These are phyloP conservation scores for Microsporum audouinii DNA, from an alignment of 2,329 filamentous ascomycete genomes.

Conservation along the genomic window DNA sequence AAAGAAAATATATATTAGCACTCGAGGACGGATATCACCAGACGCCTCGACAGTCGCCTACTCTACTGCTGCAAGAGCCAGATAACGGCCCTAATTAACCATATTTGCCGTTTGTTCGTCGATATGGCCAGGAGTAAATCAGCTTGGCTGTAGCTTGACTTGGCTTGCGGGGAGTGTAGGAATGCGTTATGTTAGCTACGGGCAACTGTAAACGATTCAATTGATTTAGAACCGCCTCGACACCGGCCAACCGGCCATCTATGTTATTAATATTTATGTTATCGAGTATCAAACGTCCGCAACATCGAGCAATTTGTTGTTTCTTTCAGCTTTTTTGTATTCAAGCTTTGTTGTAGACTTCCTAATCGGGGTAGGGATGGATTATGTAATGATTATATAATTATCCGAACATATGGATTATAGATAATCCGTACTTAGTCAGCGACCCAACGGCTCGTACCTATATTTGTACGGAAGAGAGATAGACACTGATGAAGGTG, in stretches of 20 bases:
- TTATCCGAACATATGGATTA: background rate
- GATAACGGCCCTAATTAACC: background rate
- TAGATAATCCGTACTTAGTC: too few species aligned
- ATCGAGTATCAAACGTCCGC: background rate
- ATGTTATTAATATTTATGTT: background rate
- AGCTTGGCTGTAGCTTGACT: background rate
- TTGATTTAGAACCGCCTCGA: background rate
- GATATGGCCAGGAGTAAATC: background rate
- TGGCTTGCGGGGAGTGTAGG: background rate
- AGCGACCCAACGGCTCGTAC: too few species aligned
- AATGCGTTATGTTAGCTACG: background rate
- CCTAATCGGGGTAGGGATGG: background rate
- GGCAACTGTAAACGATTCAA: background rate
- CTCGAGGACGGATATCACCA: background rate
- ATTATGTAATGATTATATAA: background rate
- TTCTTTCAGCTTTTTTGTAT: background rate
- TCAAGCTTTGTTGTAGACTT: background rate
- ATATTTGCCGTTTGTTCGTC: background rate
- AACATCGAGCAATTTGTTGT: background rate
- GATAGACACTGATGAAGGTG: too few species aligned
- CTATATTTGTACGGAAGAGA: too few species aligned
- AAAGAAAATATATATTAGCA: background rate
- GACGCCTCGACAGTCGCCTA: background rate
- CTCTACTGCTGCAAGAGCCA: background rate
- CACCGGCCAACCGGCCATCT: background rate